phyloP scores from a whole-genome alignment of 2,329 filamentous ascomycete genomes.

The Trichoderma harzianum region DNA sequence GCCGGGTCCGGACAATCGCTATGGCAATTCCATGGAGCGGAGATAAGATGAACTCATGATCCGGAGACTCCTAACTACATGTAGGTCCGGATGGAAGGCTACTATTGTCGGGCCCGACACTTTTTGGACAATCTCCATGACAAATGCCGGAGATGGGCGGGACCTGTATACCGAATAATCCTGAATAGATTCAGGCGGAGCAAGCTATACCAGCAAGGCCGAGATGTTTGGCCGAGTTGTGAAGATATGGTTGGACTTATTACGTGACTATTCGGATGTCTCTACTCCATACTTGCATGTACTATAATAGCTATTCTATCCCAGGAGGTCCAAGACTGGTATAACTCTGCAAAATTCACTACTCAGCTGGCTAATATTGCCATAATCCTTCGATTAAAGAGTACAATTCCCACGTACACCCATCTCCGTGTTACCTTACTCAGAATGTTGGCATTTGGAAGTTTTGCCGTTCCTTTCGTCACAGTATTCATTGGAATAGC shows the following conservation, averaged over 20 bases:
- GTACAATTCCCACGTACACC: too few relatives aligned
- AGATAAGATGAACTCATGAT: not conserved
- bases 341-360: not conserved
- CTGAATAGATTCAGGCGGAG: not conserved
- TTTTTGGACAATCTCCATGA: not conserved
- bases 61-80: accelerated
- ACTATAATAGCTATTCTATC: not conserved
- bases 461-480: too few relatives aligned
- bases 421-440: too few relatives aligned
- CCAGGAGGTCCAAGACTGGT: not conserved
- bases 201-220: not conserved
- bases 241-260: not conserved
- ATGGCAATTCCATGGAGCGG: not conserved
- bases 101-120: not conserved
- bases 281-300: not conserved
- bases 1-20: not conserved
- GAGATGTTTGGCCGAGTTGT: not conserved
- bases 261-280: not conserved
- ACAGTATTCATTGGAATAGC: too few relatives aligned
- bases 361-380: not conserved
- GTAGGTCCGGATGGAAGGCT: not conserved
- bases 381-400: not conserved
- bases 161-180: not conserved
- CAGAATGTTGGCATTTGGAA: too few relatives aligned
- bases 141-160: not conserved